Conservation (phyloP, 179 eudicot genomes). For the Amaranthus tricolor region DNA sequence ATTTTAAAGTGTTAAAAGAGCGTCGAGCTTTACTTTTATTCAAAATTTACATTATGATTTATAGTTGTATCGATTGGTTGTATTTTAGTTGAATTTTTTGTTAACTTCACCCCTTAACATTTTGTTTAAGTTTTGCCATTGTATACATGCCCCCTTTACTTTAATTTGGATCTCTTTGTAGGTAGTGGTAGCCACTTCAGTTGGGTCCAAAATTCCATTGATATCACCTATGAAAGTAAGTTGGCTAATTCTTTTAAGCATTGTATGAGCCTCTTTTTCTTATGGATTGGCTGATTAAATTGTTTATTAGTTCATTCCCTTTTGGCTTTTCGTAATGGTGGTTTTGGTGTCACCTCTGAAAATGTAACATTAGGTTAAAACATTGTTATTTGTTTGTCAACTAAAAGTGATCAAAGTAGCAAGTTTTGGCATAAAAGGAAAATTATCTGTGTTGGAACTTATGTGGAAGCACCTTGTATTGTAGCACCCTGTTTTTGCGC, state of each 20-base stretch:
- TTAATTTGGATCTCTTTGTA: neutral
- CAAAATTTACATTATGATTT: too few species aligned
- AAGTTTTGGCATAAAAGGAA: neutral
- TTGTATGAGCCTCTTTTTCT: neutral
- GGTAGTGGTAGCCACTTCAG: conserved; percentile 12
- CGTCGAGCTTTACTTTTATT: too few species aligned
- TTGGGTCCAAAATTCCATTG: neutral
- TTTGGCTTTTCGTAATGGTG: neutral
- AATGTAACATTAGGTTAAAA: neutral
- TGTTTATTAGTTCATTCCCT: neutral
- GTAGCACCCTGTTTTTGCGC: too few species aligned
- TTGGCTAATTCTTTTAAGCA: neutral
- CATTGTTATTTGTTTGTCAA: neutral
- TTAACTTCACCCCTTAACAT: too few species aligned
- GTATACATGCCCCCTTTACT: too few species aligned
- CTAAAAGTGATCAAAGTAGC: neutral
- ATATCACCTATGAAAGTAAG: conserved; percentile 3
- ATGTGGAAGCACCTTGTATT: neutral
- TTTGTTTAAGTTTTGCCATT: too few species aligned
- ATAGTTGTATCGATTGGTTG: too few species aligned
- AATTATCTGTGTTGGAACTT: neutral
- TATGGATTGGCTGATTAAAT: neutral
- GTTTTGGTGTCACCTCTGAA: neutral
- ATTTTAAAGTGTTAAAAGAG: too few species aligned
- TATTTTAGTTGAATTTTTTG: too few species aligned